Evolutionary conservation across 805 yeast genomes (phyloP).

Genomic region (Saccharomyces kudriavzevii): DNA sequence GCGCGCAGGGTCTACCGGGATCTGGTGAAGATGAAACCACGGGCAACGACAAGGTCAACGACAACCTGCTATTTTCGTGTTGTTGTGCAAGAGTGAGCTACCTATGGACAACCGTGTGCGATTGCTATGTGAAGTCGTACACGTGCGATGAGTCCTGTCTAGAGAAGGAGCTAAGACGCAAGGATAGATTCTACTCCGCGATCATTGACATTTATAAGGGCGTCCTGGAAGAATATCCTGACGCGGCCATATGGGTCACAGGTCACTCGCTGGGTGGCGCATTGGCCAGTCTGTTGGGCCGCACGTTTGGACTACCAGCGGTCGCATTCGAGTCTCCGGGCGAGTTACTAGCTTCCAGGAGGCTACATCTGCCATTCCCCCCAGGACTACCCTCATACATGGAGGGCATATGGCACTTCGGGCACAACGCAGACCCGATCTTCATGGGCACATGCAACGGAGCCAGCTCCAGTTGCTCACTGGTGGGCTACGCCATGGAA

Average conservation of each 20-base stretch:
- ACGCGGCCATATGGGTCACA: conserved; percentile 74
- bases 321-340: conserved; percentile 94
- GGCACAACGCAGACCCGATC: conserved; percentile 95
- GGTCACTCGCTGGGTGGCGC: conserved; percentile 97
- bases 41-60: conserved; percentile 73
- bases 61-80: conserved; percentile 83
- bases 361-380: conserved; percentile 86
- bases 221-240: conserved; percentile 59
- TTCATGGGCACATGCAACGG: conserved; percentile 96
- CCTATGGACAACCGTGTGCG: conserved; percentile 92
- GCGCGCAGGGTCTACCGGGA: conserved; percentile 70
- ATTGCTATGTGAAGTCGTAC: conserved; percentile 75
- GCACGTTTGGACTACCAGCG: conserved; percentile 84
- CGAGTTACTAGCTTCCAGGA: conserved; percentile 69
- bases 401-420: conserved; percentile 90
- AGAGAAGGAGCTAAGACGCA: conserved; percentile 62
- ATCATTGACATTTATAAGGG: conserved; percentile 67
- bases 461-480: conserved; percentile 77
- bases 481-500: conserved; percentile 96
- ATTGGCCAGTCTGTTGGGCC: conserved; percentile 66
- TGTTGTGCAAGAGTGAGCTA: conserved; percentile 92
- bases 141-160: conserved; percentile 85
- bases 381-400: conserved; percentile 74
- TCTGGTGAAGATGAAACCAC: conserved; percentile 77
- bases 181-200: conserved; percentile 78